phyloP scores from a whole-genome alignment of 2,329 filamentous ascomycete genomes.

The Gnomoniopsis smithogilvyi region DNA sequence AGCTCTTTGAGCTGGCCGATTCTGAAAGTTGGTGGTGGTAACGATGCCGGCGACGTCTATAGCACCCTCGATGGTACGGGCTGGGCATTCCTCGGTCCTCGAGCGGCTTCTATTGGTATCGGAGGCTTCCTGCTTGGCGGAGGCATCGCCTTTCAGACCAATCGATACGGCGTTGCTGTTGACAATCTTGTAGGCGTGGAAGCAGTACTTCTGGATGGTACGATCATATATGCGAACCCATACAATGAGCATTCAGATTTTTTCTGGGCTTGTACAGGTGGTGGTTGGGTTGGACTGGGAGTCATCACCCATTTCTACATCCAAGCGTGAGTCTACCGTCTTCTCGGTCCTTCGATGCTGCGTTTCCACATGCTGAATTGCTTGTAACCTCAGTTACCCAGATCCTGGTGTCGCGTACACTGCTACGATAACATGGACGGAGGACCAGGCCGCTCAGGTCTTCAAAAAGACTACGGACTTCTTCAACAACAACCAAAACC shows the following conservation, averaged over 20 bases:
- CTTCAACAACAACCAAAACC: conserved; percentile 9
- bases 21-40: conserved; percentile 11
- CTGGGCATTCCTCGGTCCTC: conserved; percentile 11
- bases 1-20: conserved; percentile 10
- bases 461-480: conserved; percentile 9
- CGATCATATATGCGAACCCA: conserved; percentile 14
- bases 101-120: conserved; percentile 7
- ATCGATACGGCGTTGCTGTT: conserved; percentile 3
- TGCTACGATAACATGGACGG: conserved; percentile 5
- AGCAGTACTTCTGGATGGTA: conserved; percentile 9
- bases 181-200: conserved; percentile 12
- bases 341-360: neutral
- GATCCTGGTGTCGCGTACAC: conserved; percentile 8
- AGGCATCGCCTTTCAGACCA: conserved; percentile 12
- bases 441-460: conserved; percentile 4
- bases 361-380: neutral
- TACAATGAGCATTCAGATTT: conserved; percentile 10
- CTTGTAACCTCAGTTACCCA: conserved; percentile 3
- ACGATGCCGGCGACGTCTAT: conserved; percentile 10
- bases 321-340: conserved; percentile 2
- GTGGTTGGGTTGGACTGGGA: conserved; percentile 9
- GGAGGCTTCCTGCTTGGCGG: conserved; percentile 13
- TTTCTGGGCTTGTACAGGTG: conserved; percentile 15
- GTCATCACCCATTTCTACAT: conserved; percentile 13
- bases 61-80: conserved; percentile 7